Evolutionary conservation across 1,139 yeast genomes (phyloP).

Genomic region (Nakaseomyces delphensis): DNA sequence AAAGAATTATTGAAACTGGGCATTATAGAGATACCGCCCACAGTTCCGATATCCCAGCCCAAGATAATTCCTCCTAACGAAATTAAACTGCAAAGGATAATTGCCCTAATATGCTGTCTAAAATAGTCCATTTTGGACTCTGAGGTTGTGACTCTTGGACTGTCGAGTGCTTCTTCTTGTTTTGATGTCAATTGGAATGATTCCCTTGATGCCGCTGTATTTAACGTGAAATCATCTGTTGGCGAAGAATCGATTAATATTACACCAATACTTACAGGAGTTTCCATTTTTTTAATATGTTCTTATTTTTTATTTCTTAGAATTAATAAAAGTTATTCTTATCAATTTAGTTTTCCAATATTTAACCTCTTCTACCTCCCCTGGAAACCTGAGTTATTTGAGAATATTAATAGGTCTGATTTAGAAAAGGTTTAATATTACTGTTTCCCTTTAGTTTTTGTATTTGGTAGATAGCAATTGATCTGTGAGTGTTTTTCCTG

Average conservation of each 20-base stretch:
- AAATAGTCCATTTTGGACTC: constrained; percentile 1
- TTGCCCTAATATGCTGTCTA: constrained; percentile 8
- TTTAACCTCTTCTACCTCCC: no score
- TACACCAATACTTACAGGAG: constrained; percentile 3
- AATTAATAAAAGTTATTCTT: no score
- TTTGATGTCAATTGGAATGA: constrained; percentile 2
- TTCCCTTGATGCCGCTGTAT: constrained; percentile 2
- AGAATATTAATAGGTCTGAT: no score
- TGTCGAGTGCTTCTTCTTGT: background rate
- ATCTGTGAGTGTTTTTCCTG: no score
- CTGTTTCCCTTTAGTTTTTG: no score
- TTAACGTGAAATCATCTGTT: constrained; percentile 2
- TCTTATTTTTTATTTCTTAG: background rate
- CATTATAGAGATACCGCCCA: constrained; percentile 60
- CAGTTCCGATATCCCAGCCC: constrained; percentile 70
- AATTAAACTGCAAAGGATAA: constrained; percentile 33
- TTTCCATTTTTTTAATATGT: background rate
- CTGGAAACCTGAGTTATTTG: no score
- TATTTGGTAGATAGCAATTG: no score
- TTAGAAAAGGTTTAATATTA: no score
- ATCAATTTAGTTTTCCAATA: no score
- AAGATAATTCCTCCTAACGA: constrained; percentile 63
- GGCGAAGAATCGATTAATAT: constrained; percentile 1
- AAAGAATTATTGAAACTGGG: constrained; percentile 42
- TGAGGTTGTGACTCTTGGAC: background rate